These are phyloP conservation scores for Phalaenopsis equestris DNA, from an alignment of 106 monocot genomes.

Conservation along the genomic window DNA sequence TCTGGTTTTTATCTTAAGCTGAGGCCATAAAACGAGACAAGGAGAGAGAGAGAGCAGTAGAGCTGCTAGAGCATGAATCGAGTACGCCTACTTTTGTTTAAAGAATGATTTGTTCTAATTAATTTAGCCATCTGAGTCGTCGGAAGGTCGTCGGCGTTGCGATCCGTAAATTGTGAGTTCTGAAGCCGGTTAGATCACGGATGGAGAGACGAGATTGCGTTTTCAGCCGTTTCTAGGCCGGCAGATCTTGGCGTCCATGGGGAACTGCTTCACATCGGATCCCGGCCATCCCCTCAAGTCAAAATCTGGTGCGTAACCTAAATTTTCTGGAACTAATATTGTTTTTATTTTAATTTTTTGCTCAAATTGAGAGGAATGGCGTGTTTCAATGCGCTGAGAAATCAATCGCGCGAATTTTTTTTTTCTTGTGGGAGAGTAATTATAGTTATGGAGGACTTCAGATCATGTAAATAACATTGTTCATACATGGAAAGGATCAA, in stretches of 20 bases:
- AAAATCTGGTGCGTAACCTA: not conserved
- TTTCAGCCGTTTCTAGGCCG: not conserved
- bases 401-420: not conserved
- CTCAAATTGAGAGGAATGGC: not conserved
- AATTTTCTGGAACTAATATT: no score
- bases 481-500: no score
- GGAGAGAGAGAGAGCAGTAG: not conserved
- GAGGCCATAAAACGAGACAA: not conserved
- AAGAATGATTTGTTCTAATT: not conserved
- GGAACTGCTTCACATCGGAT: conserved; percentile 7
- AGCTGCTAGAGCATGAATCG: not conserved
- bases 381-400: not conserved
- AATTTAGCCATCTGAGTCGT: not conserved
- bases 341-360: not conserved
- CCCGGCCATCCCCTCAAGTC: not conserved
- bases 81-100: not conserved
- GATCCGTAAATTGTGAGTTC: not conserved
- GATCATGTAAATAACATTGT: not conserved
- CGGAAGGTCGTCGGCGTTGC: not conserved
- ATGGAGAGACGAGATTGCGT: conserved; percentile 3
- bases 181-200: not conserved
- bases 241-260: conserved; percentile 4
- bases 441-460: not conserved
- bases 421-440: not conserved
- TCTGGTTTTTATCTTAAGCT: not conserved